These are phyloP conservation scores for Rosa lucieae DNA, from an alignment of 306 rosid species.

Conservation along the genomic window DNA sequence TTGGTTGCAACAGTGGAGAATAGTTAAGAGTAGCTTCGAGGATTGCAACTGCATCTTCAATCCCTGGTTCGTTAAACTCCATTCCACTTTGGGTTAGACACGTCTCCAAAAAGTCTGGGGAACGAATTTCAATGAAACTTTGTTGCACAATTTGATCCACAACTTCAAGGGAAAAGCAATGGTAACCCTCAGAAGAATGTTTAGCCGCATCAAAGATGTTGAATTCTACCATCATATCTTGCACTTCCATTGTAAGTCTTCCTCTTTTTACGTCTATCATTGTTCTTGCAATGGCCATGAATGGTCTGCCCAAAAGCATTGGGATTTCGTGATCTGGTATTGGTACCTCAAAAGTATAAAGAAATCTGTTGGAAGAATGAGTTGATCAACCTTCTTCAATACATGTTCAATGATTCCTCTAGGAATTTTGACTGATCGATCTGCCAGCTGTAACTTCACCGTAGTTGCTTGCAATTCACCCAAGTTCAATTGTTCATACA, in stretches of 20 bases:
- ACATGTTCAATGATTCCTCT: neutral
- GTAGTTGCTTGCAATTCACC: neutral
- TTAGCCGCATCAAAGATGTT: neutral
- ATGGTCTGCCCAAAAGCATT: neutral
- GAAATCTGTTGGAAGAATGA: neutral
- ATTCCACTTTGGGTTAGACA: neutral
- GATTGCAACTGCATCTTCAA: neutral
- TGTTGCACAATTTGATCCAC: neutral
- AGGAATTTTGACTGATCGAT: neutral
- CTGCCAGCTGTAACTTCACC: neutral
- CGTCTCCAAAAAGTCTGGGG: neutral
- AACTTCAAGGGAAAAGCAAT: neutral
- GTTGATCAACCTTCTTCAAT: neutral
- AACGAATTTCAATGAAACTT: neutral
- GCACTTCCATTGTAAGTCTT: too few relatives aligned
- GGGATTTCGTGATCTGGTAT: neutral
- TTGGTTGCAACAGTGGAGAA: neutral
- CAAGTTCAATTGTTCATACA: neutral
- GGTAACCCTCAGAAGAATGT: rapidly evolving
- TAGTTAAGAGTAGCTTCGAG: neutral
- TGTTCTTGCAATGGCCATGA: neutral
- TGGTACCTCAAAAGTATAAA: neutral
- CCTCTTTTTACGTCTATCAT: neutral
- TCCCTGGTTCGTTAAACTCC: neutral
- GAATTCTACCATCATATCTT: neutral